Evolutionary conservation across 1,284 basidiomycete genomes (phyloP), one percentile per base, ranked within the genome.

Genomic region (Trichosporon coremiiforme): DNA sequence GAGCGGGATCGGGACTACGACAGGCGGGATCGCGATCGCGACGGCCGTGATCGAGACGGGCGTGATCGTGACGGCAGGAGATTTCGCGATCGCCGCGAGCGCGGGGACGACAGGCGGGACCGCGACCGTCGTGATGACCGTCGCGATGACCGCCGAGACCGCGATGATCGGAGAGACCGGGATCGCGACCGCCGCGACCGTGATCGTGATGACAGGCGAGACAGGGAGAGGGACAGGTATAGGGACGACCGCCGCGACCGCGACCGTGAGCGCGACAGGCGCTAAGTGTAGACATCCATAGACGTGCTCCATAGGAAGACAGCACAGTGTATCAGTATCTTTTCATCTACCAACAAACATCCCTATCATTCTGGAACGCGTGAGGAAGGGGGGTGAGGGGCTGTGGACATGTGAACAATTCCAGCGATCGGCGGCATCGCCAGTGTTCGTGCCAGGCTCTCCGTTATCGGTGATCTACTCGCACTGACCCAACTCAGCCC

Each of bases 61-160:
- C 25, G 25, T 31, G 76, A 76, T 12, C 45, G 71, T n/a, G 72
- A 71, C 36, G 73, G 77, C 31, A 62, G 71, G 47, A 72, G 72
- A 12, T 69, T 70, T 45, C 70, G 70, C 25, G 70, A 73, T 36
- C 64, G 53, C 22, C 25, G 53, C n/a, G 47, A 60, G 25, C 25
- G 25, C 25, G 25, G 25, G 25, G 67, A 72, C 31, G 73, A 77
- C 38, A 62, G 71, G 38, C 73, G 72, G 17, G 70, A 70, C 38
- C 68, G 70, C 15, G 47, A 62, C 17, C 57, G 57, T 6, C 55
- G 55, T 29, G 55, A 60, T 6, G 55, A 60, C 25, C 55, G 60
- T 35, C 65, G 68, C 47, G 29, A 53, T 20, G 55, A 62, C 38
- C 10, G 38, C 20, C 35, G 64, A 17, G 55, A 70, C n/a, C 64